phyloP scores from a whole-genome alignment of 2,329 filamentous ascomycete species.

The Talaromyces sp. region DNA sequence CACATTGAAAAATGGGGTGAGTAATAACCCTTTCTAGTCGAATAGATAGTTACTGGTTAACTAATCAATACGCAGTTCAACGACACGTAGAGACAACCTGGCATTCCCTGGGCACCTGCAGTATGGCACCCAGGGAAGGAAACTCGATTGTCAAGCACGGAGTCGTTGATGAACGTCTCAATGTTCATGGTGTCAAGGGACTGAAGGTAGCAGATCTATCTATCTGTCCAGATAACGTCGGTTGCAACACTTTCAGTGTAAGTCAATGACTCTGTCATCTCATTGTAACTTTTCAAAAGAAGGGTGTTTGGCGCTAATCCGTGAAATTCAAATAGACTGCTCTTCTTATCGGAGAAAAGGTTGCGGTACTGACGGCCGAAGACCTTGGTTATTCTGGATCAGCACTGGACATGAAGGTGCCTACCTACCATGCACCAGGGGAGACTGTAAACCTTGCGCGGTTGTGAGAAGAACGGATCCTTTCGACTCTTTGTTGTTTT shows the following conservation, averaged over 20 bases:
- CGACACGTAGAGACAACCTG: constrained; percentile 74
- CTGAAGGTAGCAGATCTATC: constrained; percentile 74
- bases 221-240: constrained; percentile 77
- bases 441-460: constrained; percentile 35
- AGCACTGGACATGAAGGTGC: constrained; percentile 75
- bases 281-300: not conserved
- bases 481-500: not conserved
- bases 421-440: constrained; percentile 57
- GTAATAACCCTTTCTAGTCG: constrained; percentile 15
- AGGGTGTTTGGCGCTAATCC: not conserved
- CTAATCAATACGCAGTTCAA: constrained; percentile 48
- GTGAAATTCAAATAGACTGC: constrained; percentile 53
- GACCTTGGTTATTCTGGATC: constrained; percentile 71
- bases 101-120: constrained; percentile 68
- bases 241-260: constrained; percentile 61
- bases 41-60: not conserved
- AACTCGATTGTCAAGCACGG: constrained; percentile 75
- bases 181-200: constrained; percentile 73
- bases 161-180: constrained; percentile 73
- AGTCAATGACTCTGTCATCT: constrained; percentile 18
- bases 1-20: constrained; percentile 63
- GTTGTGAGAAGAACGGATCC: constrained; percentile 23
- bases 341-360: constrained; percentile 74
- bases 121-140: constrained; percentile 72
- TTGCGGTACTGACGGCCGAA: constrained; percentile 66